Evolutionary conservation across 2,329 filamentous ascomycete species (phyloP).

Genomic region (Aspergillus neotritici): DNA sequence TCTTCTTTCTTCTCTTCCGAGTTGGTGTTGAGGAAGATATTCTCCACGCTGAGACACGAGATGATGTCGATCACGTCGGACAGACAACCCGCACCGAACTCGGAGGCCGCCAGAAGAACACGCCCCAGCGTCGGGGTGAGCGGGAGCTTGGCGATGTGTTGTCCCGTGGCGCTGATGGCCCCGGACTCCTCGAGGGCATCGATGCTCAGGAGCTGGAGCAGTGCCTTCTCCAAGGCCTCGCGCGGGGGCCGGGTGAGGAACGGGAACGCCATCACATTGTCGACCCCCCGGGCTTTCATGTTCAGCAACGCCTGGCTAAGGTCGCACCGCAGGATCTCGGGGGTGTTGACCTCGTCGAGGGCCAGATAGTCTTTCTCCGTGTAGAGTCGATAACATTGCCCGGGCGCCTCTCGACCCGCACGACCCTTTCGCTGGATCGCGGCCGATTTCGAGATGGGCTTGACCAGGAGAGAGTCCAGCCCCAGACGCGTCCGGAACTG

Average conservation of each 20-base stretch:
- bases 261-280: constrained; percentile 75
- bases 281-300: constrained; percentile 86
- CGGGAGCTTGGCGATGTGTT: constrained; percentile 75
- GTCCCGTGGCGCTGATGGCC: constrained; percentile 66
- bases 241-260: constrained; percentile 75
- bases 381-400: constrained; percentile 85
- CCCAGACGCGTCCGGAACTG: constrained; percentile 79
- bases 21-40: constrained; percentile 55
- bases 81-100: constrained; percentile 65
- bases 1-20: constrained; percentile 57
- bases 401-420: constrained; percentile 84
- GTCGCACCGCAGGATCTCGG: constrained; percentile 88
- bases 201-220: constrained; percentile 73
- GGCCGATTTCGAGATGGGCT: constrained; percentile 87
- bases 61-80: constrained; percentile 81
- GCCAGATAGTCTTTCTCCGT: constrained; percentile 68
- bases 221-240: constrained; percentile 73
- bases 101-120: constrained; percentile 73
- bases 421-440: constrained; percentile 87
- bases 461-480: constrained; percentile 83
- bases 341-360: constrained; percentile 68
- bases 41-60: constrained; percentile 59
- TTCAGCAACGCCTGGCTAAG: constrained; percentile 79
- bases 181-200: constrained; percentile 68
- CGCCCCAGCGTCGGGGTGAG: constrained; percentile 74